These are phyloP conservation scores for thale cress (Arabidopsis thaliana) DNA, from an alignment of 345 rosid species.

Conservation along the genomic window DNA sequence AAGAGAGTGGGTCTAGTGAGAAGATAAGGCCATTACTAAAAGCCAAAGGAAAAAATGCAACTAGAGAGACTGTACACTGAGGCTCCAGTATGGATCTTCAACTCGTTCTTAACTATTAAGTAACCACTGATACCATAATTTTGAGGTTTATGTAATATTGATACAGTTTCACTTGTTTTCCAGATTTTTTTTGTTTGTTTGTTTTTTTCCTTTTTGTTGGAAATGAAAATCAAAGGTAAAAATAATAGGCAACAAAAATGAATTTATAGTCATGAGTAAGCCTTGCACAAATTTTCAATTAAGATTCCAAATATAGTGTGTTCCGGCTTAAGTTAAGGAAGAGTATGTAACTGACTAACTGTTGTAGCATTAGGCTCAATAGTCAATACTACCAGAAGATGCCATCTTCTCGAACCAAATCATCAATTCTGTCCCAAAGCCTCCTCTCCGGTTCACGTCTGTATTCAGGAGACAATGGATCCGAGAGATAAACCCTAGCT, in stretches of 20 bases:
- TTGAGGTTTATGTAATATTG: not conserved
- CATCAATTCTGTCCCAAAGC: not conserved
- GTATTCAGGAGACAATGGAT: no score
- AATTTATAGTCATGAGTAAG: no score
- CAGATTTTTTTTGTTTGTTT: not conserved
- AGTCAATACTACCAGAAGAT: not conserved
- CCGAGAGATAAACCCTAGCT: not conserved
- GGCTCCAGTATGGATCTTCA: slow-evolving; percentile 28
- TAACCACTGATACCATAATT: not conserved
- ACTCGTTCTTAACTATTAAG: not conserved
- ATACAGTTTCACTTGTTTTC: not conserved
- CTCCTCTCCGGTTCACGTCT: no score
- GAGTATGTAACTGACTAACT: no score
- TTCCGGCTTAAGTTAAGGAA: no score
- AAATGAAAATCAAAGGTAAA: not conserved
- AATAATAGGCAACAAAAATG: not conserved
- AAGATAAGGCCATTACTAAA: slow-evolving; percentile 15
- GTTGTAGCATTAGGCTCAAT: not conserved
- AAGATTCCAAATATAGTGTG: no score
- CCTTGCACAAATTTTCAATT: no score
- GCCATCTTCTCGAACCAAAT: not conserved
- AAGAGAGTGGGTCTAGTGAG: slow-evolving; percentile 14
- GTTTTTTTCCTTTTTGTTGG: not conserved
- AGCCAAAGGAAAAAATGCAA: slow-evolving; percentile 34
- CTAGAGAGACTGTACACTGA: slow-evolving; percentile 25